phyloP scores from a whole-genome alignment of 1,139 yeast species.

The Debaryomycetaceae sp. region DNA sequence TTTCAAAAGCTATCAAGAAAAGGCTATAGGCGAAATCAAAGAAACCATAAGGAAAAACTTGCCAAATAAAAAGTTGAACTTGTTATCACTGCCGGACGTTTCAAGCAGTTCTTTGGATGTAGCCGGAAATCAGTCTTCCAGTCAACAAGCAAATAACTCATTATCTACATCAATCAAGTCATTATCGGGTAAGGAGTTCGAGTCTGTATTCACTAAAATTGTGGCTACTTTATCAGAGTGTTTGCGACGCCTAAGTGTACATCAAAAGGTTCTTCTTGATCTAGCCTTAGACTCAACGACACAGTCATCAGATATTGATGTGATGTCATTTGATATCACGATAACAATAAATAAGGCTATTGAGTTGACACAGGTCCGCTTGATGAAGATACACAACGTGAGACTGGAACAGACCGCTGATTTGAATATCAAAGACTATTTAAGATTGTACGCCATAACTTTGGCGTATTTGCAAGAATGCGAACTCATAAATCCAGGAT shows the following conservation, averaged over 20 bases:
- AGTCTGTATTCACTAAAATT: conserved; percentile 59
- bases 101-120: neutral
- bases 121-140: neutral
- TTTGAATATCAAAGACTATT: conserved; percentile 51
- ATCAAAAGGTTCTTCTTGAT: conserved; percentile 76
- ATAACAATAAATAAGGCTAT: conserved; percentile 61
- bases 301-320: conserved; percentile 37
- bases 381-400: conserved; percentile 75
- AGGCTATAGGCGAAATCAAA: conserved; percentile 66
- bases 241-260: conserved; percentile 67
- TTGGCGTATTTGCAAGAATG: conserved; percentile 77
- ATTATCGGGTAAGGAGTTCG: conserved; percentile 72
- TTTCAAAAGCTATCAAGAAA: conserved; percentile 63
- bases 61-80: conserved; percentile 34
- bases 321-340: conserved; percentile 64
- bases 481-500: conserved; percentile 77
- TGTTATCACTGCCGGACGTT: conserved; percentile 12
- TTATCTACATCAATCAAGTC: conserved; percentile 55
- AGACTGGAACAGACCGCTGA: conserved; percentile 70
- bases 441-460: conserved; percentile 63
- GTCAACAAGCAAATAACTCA: conserved; percentile 9
- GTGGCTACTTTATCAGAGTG: conserved; percentile 69
- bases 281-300: conserved; percentile 58
- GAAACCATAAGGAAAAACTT: conserved; percentile 62
- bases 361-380: conserved; percentile 68